Conservation (phyloP, 495 filamentous ascomycete species). For the Neurospora sp. region DNA sequence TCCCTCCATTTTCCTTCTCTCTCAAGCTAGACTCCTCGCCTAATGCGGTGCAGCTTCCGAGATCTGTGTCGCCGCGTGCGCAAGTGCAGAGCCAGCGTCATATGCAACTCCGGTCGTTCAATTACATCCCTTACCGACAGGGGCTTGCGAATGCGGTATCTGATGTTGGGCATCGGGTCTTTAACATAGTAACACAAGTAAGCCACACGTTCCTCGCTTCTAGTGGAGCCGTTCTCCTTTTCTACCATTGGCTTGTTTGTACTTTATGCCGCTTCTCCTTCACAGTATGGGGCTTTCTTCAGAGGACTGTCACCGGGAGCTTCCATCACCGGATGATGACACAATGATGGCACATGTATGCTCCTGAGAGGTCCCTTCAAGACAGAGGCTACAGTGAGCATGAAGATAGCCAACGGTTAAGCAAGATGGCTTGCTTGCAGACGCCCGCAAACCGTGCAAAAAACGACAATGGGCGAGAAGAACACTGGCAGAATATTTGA, state of each 20-base stretch:
- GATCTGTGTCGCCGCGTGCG: not conserved
- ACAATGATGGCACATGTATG: not conserved
- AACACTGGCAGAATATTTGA: not conserved
- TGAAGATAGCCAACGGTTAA: not conserved
- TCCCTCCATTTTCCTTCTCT: not conserved
- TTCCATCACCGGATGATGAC: not conserved
- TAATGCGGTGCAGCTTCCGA: constrained; percentile 3
- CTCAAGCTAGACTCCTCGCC: not conserved
- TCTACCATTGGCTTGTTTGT: not conserved
- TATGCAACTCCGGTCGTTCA: not conserved
- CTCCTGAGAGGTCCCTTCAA: not conserved
- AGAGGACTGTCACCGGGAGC: not conserved
- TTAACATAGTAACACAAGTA: not conserved
- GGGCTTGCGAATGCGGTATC: not conserved
- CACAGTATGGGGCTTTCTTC: not conserved
- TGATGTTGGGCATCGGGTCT: constrained; percentile 7
- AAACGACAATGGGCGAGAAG: not conserved
- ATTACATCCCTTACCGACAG: not conserved
- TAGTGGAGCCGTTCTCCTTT: not conserved
- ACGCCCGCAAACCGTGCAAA: not conserved
- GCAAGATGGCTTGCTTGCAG: not conserved
- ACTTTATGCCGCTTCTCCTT: not conserved
- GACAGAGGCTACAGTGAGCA: not conserved
- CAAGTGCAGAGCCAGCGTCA: not conserved
- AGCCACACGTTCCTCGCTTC: not conserved